Evolutionary conservation across 2,329 filamentous ascomycete species (phyloP).

Genomic region (Pestalotiopsis sp.): DNA sequence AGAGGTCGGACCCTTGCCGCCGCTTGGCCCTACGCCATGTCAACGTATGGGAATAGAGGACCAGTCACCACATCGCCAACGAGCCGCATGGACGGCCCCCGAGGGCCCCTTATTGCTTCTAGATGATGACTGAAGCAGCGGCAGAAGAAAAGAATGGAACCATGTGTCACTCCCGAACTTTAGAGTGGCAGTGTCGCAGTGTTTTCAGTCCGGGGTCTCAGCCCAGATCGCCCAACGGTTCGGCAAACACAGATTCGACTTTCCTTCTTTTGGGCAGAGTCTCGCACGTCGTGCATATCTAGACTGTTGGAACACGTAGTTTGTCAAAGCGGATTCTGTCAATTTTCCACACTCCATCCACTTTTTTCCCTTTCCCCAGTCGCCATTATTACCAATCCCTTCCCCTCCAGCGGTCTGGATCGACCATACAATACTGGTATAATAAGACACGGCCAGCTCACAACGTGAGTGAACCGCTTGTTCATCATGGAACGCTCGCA

Average conservation of each 20-base stretch:
- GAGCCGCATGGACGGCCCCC: too few species aligned
- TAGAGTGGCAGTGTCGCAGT: background rate
- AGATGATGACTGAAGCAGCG: too few species aligned
- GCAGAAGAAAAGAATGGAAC: background rate
- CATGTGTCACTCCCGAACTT: background rate
- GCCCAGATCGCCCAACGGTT: constrained; percentile 2
- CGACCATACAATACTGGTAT: background rate
- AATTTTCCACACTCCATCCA: background rate
- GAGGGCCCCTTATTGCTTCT: too few species aligned
- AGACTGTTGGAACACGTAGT: background rate
- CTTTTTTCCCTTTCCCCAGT: background rate
- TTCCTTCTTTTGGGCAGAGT: constrained; percentile 1
- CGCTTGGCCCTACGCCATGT: background rate
- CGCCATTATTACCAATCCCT: constrained; percentile 1
- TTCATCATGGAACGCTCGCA: background rate
- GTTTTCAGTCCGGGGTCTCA: background rate
- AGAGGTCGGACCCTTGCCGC: background rate
- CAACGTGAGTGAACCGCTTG: background rate
- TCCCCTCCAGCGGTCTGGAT: background rate
- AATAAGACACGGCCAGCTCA: background rate
- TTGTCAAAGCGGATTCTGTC: background rate
- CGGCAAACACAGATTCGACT: background rate
- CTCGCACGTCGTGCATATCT: background rate
- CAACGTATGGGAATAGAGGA: too few species aligned
- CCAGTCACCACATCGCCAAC: too few species aligned